Base-by-base conservation (phyloP, 2,329 filamentous ascomycete species). In the Clonostachys chloroleuca region DNA sequence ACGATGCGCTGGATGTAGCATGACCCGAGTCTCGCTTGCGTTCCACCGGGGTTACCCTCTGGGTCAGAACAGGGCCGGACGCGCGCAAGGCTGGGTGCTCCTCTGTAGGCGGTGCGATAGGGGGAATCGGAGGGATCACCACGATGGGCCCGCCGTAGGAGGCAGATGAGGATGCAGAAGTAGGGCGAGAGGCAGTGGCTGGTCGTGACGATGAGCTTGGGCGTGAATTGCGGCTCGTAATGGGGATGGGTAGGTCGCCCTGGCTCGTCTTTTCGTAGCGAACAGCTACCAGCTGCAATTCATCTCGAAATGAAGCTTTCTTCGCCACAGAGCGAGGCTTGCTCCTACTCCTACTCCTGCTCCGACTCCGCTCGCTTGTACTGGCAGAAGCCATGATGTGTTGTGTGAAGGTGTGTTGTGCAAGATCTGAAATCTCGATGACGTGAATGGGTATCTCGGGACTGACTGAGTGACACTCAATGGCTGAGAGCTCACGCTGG, bases 251-350 rank as follows among this genome's bases (percentile, higher is more conserved):
- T 49, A 77, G 39, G 8, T 42, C 40, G 12, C 47, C 43, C 40
- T 45, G 43, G 7, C 30, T n/a, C 14, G 78, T 80, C 62, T 83
- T 74, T 58, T 85, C 81, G 66, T 85, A 84, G 49, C 78, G 76
- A 47, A 84, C 58, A 43, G 73, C 74, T 49, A 83, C 70, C 54
- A 83, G 61, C 53, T 62, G 66, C 40, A 68, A 64, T 54, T 79
- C 77, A 56, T 76, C 73, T 50, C 72, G 67, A 56, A 78, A 64
- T 34, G 59, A 59, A 16, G 57, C 51, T 49, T 55, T 60, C 40
- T 55, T 55, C 51, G 64, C 58, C 48, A 62, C 53, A 17, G 71
- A 60, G 51, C 65, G 63, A 52, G 60, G 63, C 56, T 61, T 72
- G 24, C 24, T 30, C 24, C 24, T 30, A 30, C 24, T 30, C 24